Evolutionary conservation across 2,329 filamentous ascomycete genomes (phyloP).

Genomic region (Shiraia bambusicola): DNA sequence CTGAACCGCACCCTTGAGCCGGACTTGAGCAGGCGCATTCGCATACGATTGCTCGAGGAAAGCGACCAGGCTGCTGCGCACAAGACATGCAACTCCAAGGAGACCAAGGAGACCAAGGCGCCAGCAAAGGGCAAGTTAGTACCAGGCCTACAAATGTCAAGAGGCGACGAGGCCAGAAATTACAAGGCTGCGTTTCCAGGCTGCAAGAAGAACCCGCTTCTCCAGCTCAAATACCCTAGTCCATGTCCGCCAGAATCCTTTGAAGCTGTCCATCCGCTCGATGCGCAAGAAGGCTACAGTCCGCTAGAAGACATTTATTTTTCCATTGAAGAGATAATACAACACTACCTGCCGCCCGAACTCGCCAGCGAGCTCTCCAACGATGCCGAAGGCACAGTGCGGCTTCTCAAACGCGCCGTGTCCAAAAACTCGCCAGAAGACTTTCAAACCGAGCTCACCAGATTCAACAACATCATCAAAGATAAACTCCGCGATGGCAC

Average conservation of each 20-base stretch:
- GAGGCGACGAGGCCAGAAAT: constrained; percentile 45
- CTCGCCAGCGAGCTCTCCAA: constrained; percentile 69
- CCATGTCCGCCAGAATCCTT: constrained; percentile 64
- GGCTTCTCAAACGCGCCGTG: constrained; percentile 73
- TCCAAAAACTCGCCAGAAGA: constrained; percentile 65
- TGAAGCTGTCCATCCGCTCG: constrained; percentile 30
- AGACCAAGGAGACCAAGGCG: constrained; percentile 7
- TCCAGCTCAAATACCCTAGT: constrained; percentile 84
- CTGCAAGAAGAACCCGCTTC: constrained; percentile 47
- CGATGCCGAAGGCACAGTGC: constrained; percentile 71
- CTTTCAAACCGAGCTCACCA: constrained; percentile 70
- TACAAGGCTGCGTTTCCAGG: constrained; percentile 56
- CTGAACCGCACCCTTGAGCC: constrained; percentile 42
- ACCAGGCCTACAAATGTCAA: constrained; percentile 47
- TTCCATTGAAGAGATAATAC: constrained; percentile 62
- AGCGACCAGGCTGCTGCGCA: constrained; percentile 4
- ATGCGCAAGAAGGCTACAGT: constrained; percentile 40
- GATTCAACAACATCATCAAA: constrained; percentile 74
- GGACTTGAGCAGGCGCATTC: constrained; percentile 37
- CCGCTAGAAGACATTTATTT: constrained; percentile 73
- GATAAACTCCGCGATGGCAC: constrained; percentile 68
- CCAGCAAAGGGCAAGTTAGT: constrained; percentile 30
- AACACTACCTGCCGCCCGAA: constrained; percentile 73
- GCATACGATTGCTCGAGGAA: constrained; percentile 22
- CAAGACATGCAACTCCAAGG: constrained; percentile 9